Evolutionary conservation across 2,329 filamentous ascomycete genomes (phyloP).

Genomic region (Colletotrichum lini): DNA sequence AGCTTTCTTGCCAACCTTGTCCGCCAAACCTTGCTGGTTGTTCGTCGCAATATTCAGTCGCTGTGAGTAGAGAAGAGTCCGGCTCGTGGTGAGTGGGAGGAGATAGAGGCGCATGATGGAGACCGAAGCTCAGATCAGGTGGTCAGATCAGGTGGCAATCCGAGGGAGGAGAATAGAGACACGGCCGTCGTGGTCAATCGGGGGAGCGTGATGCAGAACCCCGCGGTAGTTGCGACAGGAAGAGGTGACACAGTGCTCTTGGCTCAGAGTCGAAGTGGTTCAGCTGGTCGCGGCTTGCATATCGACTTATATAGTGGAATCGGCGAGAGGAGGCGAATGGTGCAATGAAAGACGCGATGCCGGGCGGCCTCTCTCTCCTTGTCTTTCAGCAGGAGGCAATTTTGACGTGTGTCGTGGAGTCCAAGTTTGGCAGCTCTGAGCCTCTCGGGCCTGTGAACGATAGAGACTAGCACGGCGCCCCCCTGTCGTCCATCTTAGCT

Average conservation of each 20-base stretch:
- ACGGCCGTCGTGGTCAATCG: conserved; percentile 17
- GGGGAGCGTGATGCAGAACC: conserved; percentile 22
- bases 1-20: conserved; percentile 80
- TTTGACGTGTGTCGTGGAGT: conserved; percentile 40
- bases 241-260: conserved; percentile 8
- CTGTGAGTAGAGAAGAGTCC: conserved; percentile 93
- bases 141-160: neutral
- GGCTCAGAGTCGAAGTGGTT: conserved; percentile 3
- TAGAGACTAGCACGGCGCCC: conserved; percentile 21
- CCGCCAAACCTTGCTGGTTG: conserved; percentile 70
- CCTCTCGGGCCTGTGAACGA: conserved; percentile 2
- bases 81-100: conserved; percentile 90
- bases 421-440: conserved; percentile 33
- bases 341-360: conserved; percentile 7
- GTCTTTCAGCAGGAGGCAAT: conserved; percentile 33
- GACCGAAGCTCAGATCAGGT: conserved; percentile 7
- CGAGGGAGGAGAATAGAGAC: neutral
- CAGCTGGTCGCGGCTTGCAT: conserved; percentile 18
- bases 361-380: conserved; percentile 38
- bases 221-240: conserved; percentile 26
- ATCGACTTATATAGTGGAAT: neutral
- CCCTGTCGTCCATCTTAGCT: conserved; percentile 42
- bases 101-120: conserved; percentile 88
- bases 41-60: conserved; percentile 72
- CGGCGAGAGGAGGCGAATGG: conserved; percentile 16